phyloP scores from a whole-genome alignment of 202 grass and related monocot species.

The Musa balbisiana region DNA sequence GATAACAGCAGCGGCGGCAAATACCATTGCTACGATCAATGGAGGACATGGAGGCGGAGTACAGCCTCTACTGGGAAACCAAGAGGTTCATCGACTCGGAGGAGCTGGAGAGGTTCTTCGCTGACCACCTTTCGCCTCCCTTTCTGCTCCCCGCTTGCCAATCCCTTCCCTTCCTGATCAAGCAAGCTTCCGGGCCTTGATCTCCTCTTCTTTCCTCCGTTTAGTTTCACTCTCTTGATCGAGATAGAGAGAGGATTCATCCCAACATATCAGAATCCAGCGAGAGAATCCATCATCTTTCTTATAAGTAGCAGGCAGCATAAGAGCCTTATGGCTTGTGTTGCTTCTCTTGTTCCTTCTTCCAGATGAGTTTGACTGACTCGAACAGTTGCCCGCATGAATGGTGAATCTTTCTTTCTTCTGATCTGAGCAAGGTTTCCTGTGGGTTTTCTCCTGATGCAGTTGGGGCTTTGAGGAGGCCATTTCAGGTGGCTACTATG shows the following conservation, averaged over 20 bases:
- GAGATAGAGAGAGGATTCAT: neutral
- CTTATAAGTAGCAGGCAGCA: too few relatives aligned
- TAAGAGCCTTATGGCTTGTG: too few relatives aligned
- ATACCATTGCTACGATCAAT: neutral
- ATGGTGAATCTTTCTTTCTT: neutral
- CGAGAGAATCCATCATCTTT: too few relatives aligned
- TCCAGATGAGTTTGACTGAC: neutral
- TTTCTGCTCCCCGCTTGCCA: neutral
- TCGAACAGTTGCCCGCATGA: neutral
- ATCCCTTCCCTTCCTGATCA: neutral
- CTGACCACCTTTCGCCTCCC: neutral
- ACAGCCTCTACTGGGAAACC: slow-evolving; percentile 13
- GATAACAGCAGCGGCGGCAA: neutral
- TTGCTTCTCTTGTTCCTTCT: too few relatives aligned
- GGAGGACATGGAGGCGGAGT: slow-evolving; percentile 8
- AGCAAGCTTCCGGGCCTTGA: neutral
- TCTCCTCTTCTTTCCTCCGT: neutral
- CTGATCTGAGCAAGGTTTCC: neutral
- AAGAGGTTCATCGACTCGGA: slow-evolving; percentile 3
- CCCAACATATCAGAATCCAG: too few relatives aligned
- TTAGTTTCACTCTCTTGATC: neutral
- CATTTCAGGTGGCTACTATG: slow-evolving; percentile 39
- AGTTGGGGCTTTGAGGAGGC: slow-evolving; percentile 37
- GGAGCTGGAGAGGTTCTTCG: neutral
- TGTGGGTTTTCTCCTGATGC: neutral